Base-by-base conservation (phyloP, 306 rosid genomes). In the Pueraria montana region DNA sequence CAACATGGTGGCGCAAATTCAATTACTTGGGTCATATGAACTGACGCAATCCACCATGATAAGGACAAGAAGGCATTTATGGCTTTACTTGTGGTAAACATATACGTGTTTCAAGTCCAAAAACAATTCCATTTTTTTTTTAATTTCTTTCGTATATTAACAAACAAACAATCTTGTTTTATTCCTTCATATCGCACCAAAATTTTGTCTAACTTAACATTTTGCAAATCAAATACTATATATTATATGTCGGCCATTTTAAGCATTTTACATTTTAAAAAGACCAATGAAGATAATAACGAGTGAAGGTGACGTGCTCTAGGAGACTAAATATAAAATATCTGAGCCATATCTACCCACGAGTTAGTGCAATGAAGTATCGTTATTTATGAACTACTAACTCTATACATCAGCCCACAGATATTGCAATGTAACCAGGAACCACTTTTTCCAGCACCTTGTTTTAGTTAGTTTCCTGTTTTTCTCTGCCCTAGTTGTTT, bases 401-500 rank as follows among this genome's bases (percentile, higher is more conserved):
- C 50, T 16, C 82, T 8, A 45, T 32, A 10, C 6, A 21, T 63
- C 83, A 76, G 85, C 88, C 85, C 88, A 85, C 86, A 81, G 85
- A 75, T 13, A n/a, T n/a, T n/a, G 64, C 80, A 75, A 71, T 48
- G n/a, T 26, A 83, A 83, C 74, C 78, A 76, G 83, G 83, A 84
- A 78, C 87, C 83, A 83, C 62, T 11, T 69, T 26, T 78, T 38
- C 43, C 58, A 77, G 88, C 86, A 81, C 83, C 77, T 71, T 30
- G 88, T 85, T 85, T 85, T 85, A 75, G 77, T 53, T 76, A 61
- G 1, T 76, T 85, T 71, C 83, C 80, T 52, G 76, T 77, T 85
- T 85, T 71, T 40, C 49, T 56, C 23, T 52, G 8, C 53, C 65
- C n/a, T 58, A 70, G 72, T 61, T 59, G 16, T 42, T 64, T 82